Evolutionary conservation across 768 basidiomycete genomes (phyloP).

Genomic region (Boletellus sp.): DNA sequence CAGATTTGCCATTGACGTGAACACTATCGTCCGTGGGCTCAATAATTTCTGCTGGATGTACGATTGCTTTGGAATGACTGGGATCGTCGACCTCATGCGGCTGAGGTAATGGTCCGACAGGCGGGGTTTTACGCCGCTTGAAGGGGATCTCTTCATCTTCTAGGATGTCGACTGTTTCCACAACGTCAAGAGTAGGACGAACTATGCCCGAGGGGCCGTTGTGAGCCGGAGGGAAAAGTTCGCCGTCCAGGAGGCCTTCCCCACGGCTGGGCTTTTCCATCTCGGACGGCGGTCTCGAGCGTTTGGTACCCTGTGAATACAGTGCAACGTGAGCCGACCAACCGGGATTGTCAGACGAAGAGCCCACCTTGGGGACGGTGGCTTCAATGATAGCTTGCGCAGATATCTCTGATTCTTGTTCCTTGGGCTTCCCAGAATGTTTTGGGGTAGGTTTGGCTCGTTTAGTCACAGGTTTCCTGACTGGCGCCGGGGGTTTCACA

Average conservation of each 20-base stretch:
- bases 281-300: conserved; percentile 66
- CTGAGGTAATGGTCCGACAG: conserved; percentile 3
- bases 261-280: conserved; percentile 36
- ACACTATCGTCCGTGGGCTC: conserved; percentile 33
- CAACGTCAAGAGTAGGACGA: not conserved
- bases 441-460: conserved; percentile 36
- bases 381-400: conserved; percentile 74
- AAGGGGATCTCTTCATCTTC: conserved; percentile 37
- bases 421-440: conserved; percentile 31
- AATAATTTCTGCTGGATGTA: conserved; percentile 37
- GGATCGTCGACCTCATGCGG: conserved; percentile 34
- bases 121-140: conserved; percentile 49
- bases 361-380: conserved; percentile 65
- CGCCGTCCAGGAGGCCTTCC: conserved; percentile 8
- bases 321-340: conserved; percentile 6
- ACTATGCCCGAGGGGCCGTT: conserved; percentile 16
- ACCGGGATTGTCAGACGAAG: not conserved
- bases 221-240: conserved; percentile 5
- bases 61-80: conserved; percentile 18
- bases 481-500: conserved; percentile 46
- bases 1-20: conserved; percentile 15
- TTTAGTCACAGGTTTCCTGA: conserved; percentile 39
- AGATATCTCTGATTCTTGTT: conserved; percentile 35
- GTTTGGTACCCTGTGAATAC: conserved; percentile 62
- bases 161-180: conserved; percentile 39